These are phyloP conservation scores for Trametes hirsuta DNA, from an alignment of 1,284 basidiomycete genomes.

Conservation along the genomic window DNA sequence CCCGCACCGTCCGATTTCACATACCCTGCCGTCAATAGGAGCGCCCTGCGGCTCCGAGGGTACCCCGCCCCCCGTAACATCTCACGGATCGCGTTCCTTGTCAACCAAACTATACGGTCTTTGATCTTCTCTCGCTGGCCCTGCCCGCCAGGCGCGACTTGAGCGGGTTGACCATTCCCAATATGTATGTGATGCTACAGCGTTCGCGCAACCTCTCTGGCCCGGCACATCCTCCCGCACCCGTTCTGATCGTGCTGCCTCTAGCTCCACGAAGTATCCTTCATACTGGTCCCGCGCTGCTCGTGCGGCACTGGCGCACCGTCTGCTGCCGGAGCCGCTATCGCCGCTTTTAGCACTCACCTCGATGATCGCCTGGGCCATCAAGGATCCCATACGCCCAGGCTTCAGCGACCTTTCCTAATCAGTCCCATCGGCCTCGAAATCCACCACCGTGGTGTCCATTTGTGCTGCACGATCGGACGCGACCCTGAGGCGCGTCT, in stretches of 20 bases:
- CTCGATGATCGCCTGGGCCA: slow-evolving; percentile 16
- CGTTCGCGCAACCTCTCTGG: not conserved
- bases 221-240: not conserved
- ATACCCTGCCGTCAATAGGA: slow-evolving; percentile 9
- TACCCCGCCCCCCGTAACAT: slow-evolving; percentile 17
- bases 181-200: not conserved
- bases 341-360: slow-evolving; percentile 6
- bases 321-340: slow-evolving; percentile 15
- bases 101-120: not conserved
- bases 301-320: not conserved
- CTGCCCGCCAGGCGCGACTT: not conserved
- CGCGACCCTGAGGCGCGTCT: not conserved
- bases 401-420: slow-evolving; percentile 9
- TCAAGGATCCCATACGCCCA: slow-evolving; percentile 1
- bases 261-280: slow-evolving; percentile 20
- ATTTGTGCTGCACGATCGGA: not conserved
- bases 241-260: slow-evolving; percentile 6
- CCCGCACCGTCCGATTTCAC: not conserved
- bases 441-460: not conserved
- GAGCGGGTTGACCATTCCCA: not conserved
- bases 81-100: slow-evolving; percentile 5
- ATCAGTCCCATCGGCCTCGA: slow-evolving; percentile 21
- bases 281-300: slow-evolving; percentile 7
- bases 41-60: slow-evolving; percentile 23
- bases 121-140: not conserved